phyloP scores from a whole-genome alignment of 805 yeast genomes.

The Metschnikowia colocasiae region DNA sequence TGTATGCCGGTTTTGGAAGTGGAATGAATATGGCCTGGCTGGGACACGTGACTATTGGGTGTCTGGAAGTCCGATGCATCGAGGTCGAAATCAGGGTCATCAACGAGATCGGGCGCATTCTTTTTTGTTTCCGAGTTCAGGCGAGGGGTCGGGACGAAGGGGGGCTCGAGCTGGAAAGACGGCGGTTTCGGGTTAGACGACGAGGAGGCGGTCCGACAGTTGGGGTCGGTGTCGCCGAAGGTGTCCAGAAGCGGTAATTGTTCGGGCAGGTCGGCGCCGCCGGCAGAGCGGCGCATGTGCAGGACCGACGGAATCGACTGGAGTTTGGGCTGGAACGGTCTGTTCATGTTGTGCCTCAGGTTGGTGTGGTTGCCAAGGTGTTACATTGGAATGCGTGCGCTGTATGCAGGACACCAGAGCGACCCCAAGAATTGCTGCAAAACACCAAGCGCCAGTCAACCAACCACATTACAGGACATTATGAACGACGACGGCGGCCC shows the following conservation, averaged over 20 bases:
- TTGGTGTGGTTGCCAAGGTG: neutral
- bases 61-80: neutral
- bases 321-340: conserved; percentile 13
- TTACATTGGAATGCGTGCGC: neutral
- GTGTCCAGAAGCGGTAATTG: neutral
- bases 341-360: neutral
- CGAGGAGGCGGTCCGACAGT: neutral
- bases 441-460: too few relatives aligned
- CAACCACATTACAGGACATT: too few relatives aligned
- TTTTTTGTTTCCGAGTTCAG: too few relatives aligned
- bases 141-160: neutral
- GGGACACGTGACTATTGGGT: neutral
- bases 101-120: neutral
- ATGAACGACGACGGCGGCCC: too few relatives aligned
- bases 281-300: conserved; percentile 5
- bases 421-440: too few relatives aligned
- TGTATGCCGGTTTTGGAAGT: neutral
- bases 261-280: neutral
- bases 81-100: neutral
- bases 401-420: neutral
- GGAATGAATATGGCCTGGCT: neutral
- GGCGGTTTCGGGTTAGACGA: neutral
- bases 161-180: conserved; percentile 2
- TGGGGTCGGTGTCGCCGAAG: too few relatives aligned
- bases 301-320: conserved; percentile 12